A percentile compares a stretch with the other conserved stretches of the same genome.
These are phyloP conservation scores for Skeletonema marinoi DNA, from an alignment of 108 stramenopile genomes.

Conservation along the genomic window DNA sequence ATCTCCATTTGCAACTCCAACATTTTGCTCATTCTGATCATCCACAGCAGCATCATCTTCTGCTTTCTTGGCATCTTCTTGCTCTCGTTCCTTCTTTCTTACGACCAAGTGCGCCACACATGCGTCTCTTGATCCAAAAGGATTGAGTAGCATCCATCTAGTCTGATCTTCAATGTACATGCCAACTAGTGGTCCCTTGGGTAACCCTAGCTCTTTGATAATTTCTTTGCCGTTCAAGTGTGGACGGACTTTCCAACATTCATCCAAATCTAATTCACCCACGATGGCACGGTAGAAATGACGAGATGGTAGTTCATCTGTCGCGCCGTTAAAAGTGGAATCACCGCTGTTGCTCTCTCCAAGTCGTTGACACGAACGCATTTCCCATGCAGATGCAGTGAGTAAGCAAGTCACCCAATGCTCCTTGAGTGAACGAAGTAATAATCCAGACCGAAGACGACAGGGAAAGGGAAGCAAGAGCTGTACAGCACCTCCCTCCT, in stretches of 20 bases:
- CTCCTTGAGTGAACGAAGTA: slow-evolving; percentile 68
- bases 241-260: slow-evolving; percentile 74
- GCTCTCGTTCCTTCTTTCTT: slow-evolving; percentile 55
- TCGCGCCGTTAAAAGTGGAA: neutral
- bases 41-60: slow-evolving; percentile 16
- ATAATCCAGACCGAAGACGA: slow-evolving; percentile 68
- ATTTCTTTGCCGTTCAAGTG: slow-evolving; percentile 79
- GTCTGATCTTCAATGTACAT: slow-evolving; percentile 74
- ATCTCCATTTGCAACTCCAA: slow-evolving; percentile 1
- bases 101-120: slow-evolving; percentile 57
- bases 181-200: slow-evolving; percentile 68
- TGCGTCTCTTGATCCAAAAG: slow-evolving; percentile 68
- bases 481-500: slow-evolving; percentile 11
- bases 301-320: slow-evolving; percentile 32
- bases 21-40: slow-evolving; percentile 13
- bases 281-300: slow-evolving; percentile 53
- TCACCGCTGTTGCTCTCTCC: neutral
- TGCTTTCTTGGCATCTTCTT: slow-evolving; percentile 10
- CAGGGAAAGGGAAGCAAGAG: slow-evolving; percentile 13
- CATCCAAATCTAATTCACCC: slow-evolving; percentile 58
- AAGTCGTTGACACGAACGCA: slow-evolving; percentile 33
- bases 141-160: slow-evolving; percentile 80
- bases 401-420: slow-evolving; percentile 77
- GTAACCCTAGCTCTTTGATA: slow-evolving; percentile 56
- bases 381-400: slow-evolving; percentile 57